Base-by-base conservation (phyloP, 805 yeast species). In the Brettanomyces custersianus region DNA sequence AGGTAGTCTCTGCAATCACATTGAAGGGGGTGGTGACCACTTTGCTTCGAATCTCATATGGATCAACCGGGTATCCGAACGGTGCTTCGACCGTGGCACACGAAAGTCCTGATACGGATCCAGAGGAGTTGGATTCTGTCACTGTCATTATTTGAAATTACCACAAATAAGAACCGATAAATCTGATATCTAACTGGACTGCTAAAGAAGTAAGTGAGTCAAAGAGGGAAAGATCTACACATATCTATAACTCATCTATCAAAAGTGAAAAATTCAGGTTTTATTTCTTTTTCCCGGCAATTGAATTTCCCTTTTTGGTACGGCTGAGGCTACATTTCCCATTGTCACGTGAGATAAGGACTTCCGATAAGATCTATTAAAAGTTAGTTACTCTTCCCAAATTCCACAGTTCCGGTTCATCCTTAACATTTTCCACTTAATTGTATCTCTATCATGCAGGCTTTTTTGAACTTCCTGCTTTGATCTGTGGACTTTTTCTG, bases 61-160 rank as follows among this genome's bases (percentile, higher is more conserved):
- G 80, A 50, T 77, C 80, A 16, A 68, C 60, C n/a, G 76, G 66
- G 17, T 72, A 46, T 7, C 82, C 85, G 53, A 78, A 80, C 7
- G 86, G 85, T 33, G 68, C 57, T 21, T 62, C 55, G 24, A 52
- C 46, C 11, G 66, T 60, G 16, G 69, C 66, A 20, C 66, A 57
- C 10, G 66, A 55, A 24, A 62, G 26, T 24, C 39, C 48, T 17
- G 20, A 7, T 6, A 32, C 16, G 29, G 35, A 32, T n/a, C 41
- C 35, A 18, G 34, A 33, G 5, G 36, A 29, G 18, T 42, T 34
- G 12, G 31, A 13, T 29, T 29, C 37, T 37, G 40, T 52, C 43
- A 24, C 55, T 44, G 34, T 40, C 39, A 9, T 48, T 39, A 12
- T 40, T 12, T n/a, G 13, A 9, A 15, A 33, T 4, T 21, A 16